Evolutionary conservation across 2,329 filamentous ascomycete species (phyloP), one percentile per base, ranked within the genome.

Genomic region (Ceratocystis alfenasii): DNA sequence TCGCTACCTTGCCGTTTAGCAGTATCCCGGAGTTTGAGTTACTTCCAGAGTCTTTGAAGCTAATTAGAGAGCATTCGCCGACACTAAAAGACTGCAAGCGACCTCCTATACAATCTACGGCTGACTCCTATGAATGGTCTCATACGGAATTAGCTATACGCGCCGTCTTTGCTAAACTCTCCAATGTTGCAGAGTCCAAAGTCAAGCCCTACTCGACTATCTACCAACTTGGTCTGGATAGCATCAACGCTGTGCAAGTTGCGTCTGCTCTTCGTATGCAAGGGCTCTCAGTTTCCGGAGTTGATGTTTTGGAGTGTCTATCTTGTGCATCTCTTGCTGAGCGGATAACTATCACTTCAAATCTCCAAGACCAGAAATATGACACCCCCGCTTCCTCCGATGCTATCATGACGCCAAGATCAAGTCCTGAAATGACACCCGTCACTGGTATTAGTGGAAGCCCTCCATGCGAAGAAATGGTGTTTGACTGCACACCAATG

Each of bases 141-240:
- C 69, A 76, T 0, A 70, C 77, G 0, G 85, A 90, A 70, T 69
- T 69, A 0, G 70, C 72, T 2, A 78, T 91, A 46, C 81, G 85
- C 3, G 71, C 78, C 0, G 77, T 84, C 0, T 74, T 92, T 20
- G 79, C 83, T 0, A 75, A 75, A 5, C 78, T 94, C 28, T 85
- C 87, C 0, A 76, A 78, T 1, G 74, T 81, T 3, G 73, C 81
- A 0, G 66, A 72, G 1, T 71, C 78, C 0, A 76, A 75, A 0
- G 86, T 96, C 60, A 71, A 73, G 2, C 79, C 79, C 12, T 72
- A 81, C 8, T 90, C 85, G 0, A 90, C 89, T 0, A 90, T 97
- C 62, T 95, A 93, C 71, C 85, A 88, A 67, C 82, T 96, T n/a
- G 93, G 93, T 0, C 77, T 96, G 2, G 92, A 96, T 74, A 96